Conservation (phyloP, 2,329 filamentous ascomycete genomes). For the Colletotrichum graminicola region DNA sequence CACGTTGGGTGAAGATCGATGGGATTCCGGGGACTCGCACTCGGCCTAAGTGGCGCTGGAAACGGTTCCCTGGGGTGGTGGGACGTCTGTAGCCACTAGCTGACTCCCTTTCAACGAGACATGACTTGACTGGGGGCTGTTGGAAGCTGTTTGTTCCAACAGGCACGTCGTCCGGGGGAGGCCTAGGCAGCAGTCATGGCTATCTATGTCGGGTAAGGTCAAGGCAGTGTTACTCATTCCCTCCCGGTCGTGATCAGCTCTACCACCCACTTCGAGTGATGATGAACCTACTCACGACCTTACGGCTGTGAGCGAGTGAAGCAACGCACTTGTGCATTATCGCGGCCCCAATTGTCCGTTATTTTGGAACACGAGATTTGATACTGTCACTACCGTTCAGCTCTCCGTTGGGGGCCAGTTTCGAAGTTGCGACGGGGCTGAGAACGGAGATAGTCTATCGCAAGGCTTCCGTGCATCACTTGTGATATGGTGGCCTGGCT, state of each 20-base stretch:
- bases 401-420: constrained; percentile 24
- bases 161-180: not conserved
- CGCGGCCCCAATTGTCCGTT: constrained; percentile 7
- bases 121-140: not conserved
- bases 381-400: constrained; percentile 8
- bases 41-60: not conserved
- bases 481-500: not conserved
- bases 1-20: not conserved
- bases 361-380: constrained; percentile 32
- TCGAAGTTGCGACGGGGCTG: constrained; percentile 9
- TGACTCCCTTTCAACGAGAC: not conserved
- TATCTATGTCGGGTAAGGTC: not conserved
- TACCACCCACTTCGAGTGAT: not conserved
- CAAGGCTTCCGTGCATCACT: constrained; percentile 1
- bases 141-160: constrained; percentile 1
- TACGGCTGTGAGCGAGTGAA: constrained; percentile 3
- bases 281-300: not conserved
- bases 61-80: not conserved
- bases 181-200: not conserved
- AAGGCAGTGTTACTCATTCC: not conserved
- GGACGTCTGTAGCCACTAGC: not conserved
- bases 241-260: not conserved
- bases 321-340: not conserved
- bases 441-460: constrained; percentile 5
- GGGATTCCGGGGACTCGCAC: not conserved